Evolutionary conservation across 768 basidiomycete species (phyloP), one percentile per base, ranked within the genome.

Genomic region (Pleurotus ostreatus): DNA sequence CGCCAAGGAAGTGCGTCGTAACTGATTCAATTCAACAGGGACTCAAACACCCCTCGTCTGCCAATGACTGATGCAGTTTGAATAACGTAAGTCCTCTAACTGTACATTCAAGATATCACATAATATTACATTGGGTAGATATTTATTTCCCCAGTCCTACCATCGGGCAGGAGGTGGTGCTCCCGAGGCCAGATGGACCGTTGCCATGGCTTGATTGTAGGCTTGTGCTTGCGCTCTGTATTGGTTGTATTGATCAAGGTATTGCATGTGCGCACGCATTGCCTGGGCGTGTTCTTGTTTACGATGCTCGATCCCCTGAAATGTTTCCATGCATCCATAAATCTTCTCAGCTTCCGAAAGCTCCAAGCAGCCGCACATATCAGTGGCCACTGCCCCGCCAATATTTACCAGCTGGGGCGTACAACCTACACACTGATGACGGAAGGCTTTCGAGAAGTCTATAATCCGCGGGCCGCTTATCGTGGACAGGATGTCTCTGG

Each of bases 341-440:
- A 53, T 53, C 38, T 53, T 53, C 51, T 53, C 51, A 8, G 38
- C 51, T 53, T 53, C 30, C 51, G 51, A 37, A 37, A 53, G 51
- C 39, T 53, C 51, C 20, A 23, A 15, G 38, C 51, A 53, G 11
- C 51, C 51, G 23, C n/a, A 39, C 13, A 22, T 12, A n/a, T 53
- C 51, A 9, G 11, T 15, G 5, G 51, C 9, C 18, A 53, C 51
- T 11, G 9, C 30, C 9, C 51, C 51, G 8, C 38, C 1, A 15
- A 12, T 4, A 2, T 37, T 53, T 7, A 53, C 15, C n/a, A 53
- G 38, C 15, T 39, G 51, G 4, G 51, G 51, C 25, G 16, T 53
- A 20, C 51, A 53, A 9, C 51, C 51, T 18, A 53, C 37, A 16
- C 51, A 53, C 1, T 53, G n/a, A 37, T 53, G 51, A 22, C 51